Conservation (phyloP, 129 eudicot species). For the Artemisia annua region DNA sequence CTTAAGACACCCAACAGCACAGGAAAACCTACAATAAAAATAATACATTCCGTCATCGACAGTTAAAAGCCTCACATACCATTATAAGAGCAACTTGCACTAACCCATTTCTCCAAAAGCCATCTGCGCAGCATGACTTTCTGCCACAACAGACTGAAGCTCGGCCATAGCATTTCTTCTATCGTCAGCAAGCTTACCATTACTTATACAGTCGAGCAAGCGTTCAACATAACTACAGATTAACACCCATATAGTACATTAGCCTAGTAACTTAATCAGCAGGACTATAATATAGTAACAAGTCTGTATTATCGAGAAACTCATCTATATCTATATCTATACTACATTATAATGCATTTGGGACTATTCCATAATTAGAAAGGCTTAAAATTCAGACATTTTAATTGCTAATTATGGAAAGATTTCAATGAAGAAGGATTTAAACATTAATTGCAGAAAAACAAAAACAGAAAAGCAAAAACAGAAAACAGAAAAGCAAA, state of each 20-base stretch:
- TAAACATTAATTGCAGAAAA: no score
- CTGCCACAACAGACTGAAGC: conserved; percentile 91
- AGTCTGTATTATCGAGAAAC: no score
- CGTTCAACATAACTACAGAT: conserved; percentile 84
- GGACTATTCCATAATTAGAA: no score
- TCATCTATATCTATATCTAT: no score
- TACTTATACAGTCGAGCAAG: conserved; percentile 88
- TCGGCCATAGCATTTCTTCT: conserved; percentile 87
- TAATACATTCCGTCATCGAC: conserved; percentile 7
- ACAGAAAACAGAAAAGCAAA: no score
- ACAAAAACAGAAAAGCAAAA: no score
- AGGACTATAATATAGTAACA: no score
- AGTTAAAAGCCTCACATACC: conserved; percentile 1
- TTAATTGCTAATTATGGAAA: no score
- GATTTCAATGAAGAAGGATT: no score
- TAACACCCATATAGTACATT: conserved; percentile 16
- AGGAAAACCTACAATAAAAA: conserved; percentile 72
- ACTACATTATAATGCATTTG: no score
- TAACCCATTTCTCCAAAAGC: conserved; percentile 97
- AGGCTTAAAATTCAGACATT: no score
- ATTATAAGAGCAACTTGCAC: conserved; percentile 20
- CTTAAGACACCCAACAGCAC: conserved; percentile 71
- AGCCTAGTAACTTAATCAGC: conserved; percentile 18
- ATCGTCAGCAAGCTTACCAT: conserved; percentile 80
- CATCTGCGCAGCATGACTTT: conserved; percentile 83